Evolutionary conservation across 768 basidiomycete genomes (phyloP).

Genomic region (Auricularia sp.): DNA sequence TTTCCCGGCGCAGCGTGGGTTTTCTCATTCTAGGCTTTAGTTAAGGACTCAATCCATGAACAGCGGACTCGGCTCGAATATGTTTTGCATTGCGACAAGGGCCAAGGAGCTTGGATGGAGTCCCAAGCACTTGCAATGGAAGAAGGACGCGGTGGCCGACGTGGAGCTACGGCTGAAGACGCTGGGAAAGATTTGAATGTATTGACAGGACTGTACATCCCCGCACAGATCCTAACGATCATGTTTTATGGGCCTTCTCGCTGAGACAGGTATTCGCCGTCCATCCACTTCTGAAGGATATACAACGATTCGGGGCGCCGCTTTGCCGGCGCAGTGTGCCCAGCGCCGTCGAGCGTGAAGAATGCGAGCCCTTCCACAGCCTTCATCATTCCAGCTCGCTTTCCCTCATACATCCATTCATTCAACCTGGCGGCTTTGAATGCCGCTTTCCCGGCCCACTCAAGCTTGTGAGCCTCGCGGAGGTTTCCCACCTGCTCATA

Average conservation of each 20-base stretch:
- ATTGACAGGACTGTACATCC: neutral
- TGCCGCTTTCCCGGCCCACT: slow-evolving; percentile 24
- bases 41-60: neutral
- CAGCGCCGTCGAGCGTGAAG: slow-evolving; percentile 15
- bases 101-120: neutral
- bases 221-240: neutral
- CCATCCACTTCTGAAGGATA: slow-evolving; percentile 3
- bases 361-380: slow-evolving; percentile 21
- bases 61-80: neutral
- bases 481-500: slow-evolving; percentile 20
- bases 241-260: neutral
- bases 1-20: neutral
- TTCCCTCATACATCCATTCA: slow-evolving; percentile 23
- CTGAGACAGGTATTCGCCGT: neutral
- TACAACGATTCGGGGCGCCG: slow-evolving; percentile 13
- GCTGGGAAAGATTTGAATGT: neutral
- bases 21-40: neutral
- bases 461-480: slow-evolving; percentile 22
- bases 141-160: neutral
- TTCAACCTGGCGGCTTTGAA: slow-evolving; percentile 17
- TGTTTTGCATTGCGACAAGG: neutral
- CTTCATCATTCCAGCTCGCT: slow-evolving; percentile 15
- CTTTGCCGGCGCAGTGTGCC: slow-evolving; percentile 28
- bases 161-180: neutral
- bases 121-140: neutral